Evolutionary conservation across 2,329 filamentous ascomycete genomes (phyloP), one percentile per base, ranked within the genome.

Genomic region (Capronia coronata): DNA sequence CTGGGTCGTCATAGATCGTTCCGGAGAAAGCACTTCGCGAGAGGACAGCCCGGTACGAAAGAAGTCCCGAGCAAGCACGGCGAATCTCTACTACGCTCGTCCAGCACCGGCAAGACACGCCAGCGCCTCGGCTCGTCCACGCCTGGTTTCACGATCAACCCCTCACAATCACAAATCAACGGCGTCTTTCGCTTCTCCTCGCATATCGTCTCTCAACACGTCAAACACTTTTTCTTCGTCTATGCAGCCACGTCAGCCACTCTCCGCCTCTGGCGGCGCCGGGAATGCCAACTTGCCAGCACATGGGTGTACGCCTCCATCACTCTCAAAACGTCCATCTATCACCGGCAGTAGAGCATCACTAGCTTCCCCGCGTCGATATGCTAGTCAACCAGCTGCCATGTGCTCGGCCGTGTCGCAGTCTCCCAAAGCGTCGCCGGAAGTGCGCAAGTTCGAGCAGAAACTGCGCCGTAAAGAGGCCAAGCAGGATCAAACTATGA

Each of bases 401-500:
- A 16, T 39, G n/a, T n/a, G n/a, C 16, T 34, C 29, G 35, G 34
- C 30, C 22, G n/a, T n/a, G n/a, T 25, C 49, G 13, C 16, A 19
- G 9, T 22, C 22, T 23, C 51, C n/a, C n/a, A 27, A 51, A 35
- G 30, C 40, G 13, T 59, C 55, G 1, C 58, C 60, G 6, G 87
- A 95, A 61, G 86, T 87, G 5, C 83, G 84, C 63, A 77, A 79
- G 38, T 79, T 90, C 48, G 82, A 87, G 4, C 82, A 82, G n/a
- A 78, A 80, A 62, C 79, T 84, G 57, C 75, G 82, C 19, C 79
- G 80, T 43, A 85, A 86, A 50, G 88, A 95, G 61, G 75, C 82
- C 39, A 83, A 90, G 59, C 79, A 86, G 6, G 89, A 97, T 59
- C 80, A 83, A 37, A 82, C 84, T 45, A 84, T 97, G 59, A 82